These are phyloP conservation scores for Penicillium frequentans DNA, from an alignment of 2,329 filamentous ascomycete species.

Conservation along the genomic window DNA sequence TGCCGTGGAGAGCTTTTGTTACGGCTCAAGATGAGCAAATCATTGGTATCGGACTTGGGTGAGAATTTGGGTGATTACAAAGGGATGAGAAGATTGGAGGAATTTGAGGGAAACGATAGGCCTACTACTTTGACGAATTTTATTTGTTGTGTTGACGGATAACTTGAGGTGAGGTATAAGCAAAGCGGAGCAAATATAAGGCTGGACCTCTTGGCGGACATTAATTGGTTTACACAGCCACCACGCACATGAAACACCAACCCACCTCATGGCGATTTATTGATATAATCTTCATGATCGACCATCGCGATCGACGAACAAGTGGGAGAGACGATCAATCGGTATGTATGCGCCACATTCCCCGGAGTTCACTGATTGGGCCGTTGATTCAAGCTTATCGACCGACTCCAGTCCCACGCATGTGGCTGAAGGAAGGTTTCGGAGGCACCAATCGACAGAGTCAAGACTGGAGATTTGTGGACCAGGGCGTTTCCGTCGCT, in stretches of 20 bases:
- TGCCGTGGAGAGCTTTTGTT: too few species aligned
- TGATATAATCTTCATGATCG: neutral
- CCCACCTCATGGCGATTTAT: neutral
- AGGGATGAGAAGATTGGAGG: too few species aligned
- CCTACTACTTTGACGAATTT: too few species aligned
- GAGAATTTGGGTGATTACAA: too few species aligned
- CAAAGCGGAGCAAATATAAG: neutral
- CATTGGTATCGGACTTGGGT: too few species aligned
- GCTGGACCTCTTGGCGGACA: neutral
- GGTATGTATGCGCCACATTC: neutral
- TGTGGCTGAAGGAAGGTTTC: constrained; percentile 21
- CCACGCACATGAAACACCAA: neutral
- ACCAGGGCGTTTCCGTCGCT: neutral
- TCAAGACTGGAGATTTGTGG: constrained; percentile 4
- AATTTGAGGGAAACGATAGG: too few species aligned
- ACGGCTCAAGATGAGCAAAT: too few species aligned
- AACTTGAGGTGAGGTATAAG: neutral
- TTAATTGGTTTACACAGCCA: neutral
- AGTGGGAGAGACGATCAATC: neutral
- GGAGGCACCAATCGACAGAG: constrained; percentile 13
- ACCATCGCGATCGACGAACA: neutral
- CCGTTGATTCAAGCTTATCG: constrained; percentile 17
- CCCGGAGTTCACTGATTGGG: neutral
- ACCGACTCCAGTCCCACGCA: constrained; percentile 8
- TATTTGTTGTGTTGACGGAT: neutral